Evolutionary conservation across 2,329 filamentous ascomycete species (phyloP), one percentile per base, ranked within the genome.

Genomic region (Fusarium denticulatum): DNA sequence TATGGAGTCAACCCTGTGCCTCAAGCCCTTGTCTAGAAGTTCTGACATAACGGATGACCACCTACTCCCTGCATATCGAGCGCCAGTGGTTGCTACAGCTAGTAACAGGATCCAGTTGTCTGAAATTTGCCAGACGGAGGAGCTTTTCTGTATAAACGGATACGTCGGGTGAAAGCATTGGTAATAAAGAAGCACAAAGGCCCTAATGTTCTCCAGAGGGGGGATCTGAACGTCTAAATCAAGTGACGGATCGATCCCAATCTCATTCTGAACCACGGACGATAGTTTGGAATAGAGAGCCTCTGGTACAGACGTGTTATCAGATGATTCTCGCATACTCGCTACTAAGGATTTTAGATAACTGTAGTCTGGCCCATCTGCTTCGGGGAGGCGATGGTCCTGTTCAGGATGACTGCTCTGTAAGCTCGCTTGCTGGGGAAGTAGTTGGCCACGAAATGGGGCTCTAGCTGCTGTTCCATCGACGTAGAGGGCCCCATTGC

Each of bases 101-200:
- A 67, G 24, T 20, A 67, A 39, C 4, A 67, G 40, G 15, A 67
- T 32, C 64, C 64, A 69, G 14, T 40, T 47, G 4, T 26, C 43
- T 12, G 30, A 15, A 32, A 42, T 26, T 34, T 42, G 42, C 66
- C 63, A 69, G 28, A 50, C 15, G 12, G 57, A 56, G 42, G 63
- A n/a, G 13, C 30, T 53, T 30, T 61, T 36, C 20, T 47, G 72
- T 6, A 74, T 9, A 61, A 74, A 72, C 8, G 72, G 72, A 47
- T 74, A 74, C 22, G 52, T 50, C 7, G 60, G 64, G 32, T 74
- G 72, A 14, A 74, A 74, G 15, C 46, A 59, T 22, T 67, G 55
- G 53, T 70, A 74, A 26, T 74, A 74, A 18, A 74, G 43, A 10
- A 55, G 42, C 16, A 60, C 60, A 40, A 72, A 72, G 22, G 30